Evolutionary conservation across 495 filamentous ascomycete genomes (phyloP).

Genomic region (Hyaloscypha bicolor): DNA sequence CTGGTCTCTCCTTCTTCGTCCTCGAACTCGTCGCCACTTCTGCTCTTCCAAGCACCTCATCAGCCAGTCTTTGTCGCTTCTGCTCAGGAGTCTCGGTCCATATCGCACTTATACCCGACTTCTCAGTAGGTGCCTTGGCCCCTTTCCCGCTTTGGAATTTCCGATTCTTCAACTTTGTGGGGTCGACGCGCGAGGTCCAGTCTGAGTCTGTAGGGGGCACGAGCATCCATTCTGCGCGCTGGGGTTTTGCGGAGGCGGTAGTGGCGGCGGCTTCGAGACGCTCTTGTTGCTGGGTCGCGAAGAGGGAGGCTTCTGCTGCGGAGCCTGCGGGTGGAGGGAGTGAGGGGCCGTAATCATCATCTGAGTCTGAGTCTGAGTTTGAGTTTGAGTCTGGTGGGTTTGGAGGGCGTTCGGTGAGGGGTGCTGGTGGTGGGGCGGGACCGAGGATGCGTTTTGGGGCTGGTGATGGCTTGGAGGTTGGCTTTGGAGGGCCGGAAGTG

Average conservation of each 20-base stretch:
- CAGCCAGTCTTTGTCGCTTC: constrained; percentile 75
- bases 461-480: constrained; percentile 5
- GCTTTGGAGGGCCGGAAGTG: constrained; percentile 17
- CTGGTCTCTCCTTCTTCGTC: constrained; percentile 17
- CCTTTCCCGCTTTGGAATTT: constrained; percentile 81
- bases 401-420: constrained; percentile 39
- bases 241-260: constrained; percentile 45
- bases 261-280: constrained; percentile 28
- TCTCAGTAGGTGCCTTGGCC: constrained; percentile 45
- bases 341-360: constrained; percentile 73
- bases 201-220: constrained; percentile 71
- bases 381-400: constrained; percentile 35
- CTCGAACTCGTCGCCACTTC: constrained; percentile 36
- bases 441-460: constrained; percentile 47
- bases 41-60: constrained; percentile 81
- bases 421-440: constrained; percentile 55
- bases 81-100: constrained; percentile 95
- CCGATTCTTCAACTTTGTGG: constrained; percentile 78
- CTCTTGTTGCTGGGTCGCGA: constrained; percentile 10
- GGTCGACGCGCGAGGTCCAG: constrained; percentile 71
- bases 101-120: constrained; percentile 55
- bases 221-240: constrained; percentile 94
- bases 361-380: constrained; percentile 31
- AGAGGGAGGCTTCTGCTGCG: constrained; percentile 23
- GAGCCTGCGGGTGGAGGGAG: constrained; percentile 59